Base-by-base conservation (phyloP, 1,284 basidiomycete species). In the Mycosarcoma mackinlayi region DNA sequence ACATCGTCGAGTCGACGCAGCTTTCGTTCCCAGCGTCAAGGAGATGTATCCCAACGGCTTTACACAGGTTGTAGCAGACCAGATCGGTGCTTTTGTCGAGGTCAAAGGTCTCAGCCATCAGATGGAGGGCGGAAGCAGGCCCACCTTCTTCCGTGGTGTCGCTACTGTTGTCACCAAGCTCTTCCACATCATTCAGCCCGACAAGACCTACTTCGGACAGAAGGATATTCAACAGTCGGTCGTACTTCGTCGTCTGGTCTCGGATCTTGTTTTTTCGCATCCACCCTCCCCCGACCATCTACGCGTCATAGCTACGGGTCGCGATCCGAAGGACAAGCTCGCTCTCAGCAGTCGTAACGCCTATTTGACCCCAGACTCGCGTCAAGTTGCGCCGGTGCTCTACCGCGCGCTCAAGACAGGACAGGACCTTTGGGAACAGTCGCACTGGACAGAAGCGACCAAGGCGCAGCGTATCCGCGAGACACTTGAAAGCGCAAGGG, bases 161-260 rank as follows among this genome's bases (percentile, higher is more conserved):
- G 92, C 94, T 0, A 98, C 95, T 0, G 90, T 97, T 44, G 93
- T 95, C 56, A 91, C 92, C 3, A 98, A 98, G 83, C 86, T 98
- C 13, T 97, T 98, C 86, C 94, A 97, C 80, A 88, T 89, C 42
- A 88, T 98, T 39, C 89, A 95, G 91, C 95, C 95, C 3, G 92
- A 92, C 50, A 88, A 89, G 57, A 89, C 92, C 21, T 98, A 98
- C 83, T 97, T 98, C 78, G 95, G 96, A 0, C 95, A 98, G 84
- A 98, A 98, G 83, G 95, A 98, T 80, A 97, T 98, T 55, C 95
- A 98, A 82, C 95, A 98, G 82, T 92, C 91, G 0, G 84, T 98
- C 8, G 84, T 98, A 19, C 86, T 98, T 21, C 89, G 91, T 40
- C 89, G 91, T n/a, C 87, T 98, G 83, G 88, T 88, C 48, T 85